Percentiles rank a stretch among this genome's conserved stretches.
These are phyloP conservation scores for Lupinus albus DNA, from an alignment of 306 rosid species.

Conservation along the genomic window DNA sequence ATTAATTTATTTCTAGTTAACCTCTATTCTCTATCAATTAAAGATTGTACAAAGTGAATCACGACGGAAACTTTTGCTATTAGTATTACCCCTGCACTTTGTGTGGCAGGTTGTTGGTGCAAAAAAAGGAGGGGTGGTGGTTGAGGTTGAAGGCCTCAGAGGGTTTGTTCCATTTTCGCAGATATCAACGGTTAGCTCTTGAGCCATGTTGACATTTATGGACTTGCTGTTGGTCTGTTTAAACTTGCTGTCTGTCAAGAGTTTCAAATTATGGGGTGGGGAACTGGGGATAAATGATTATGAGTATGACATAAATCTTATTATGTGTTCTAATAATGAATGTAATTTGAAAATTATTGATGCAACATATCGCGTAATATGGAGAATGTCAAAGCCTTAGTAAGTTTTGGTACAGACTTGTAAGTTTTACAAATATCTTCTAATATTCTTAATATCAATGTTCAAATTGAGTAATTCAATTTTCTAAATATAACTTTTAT, in stretches of 20 bases:
- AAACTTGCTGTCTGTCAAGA: conserved; percentile 2
- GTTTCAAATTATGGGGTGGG: conserved; percentile 22
- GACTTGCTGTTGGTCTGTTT: conserved; percentile 29
- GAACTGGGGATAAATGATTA: conserved; percentile 4
- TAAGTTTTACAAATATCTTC: conserved; percentile 12
- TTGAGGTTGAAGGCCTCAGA: conserved; percentile 83
- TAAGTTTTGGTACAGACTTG: conserved; percentile 23
- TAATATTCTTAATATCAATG: conserved; percentile 8
- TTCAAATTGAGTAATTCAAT: conserved; percentile 22
- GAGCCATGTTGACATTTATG: conserved; percentile 26
- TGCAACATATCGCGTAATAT: background rate
- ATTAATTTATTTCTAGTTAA: conserved; percentile 9
- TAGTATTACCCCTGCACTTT: background rate
- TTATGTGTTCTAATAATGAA: background rate
- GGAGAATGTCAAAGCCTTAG: background rate
- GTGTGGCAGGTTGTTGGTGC: conserved; percentile 72
- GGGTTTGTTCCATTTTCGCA: conserved; percentile 98
- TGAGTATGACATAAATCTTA: background rate
- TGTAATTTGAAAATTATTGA: background rate
- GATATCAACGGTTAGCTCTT: conserved; percentile 77
- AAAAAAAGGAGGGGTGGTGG: conserved; percentile 95
- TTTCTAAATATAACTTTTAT: conserved; percentile 16
- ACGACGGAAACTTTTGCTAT: background rate
- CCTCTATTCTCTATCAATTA: background rate
- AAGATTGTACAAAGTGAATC: conserved; percentile 25